phyloP scores from a whole-genome alignment of 257 asterid genomes.

The Ligustrum vulgare region DNA sequence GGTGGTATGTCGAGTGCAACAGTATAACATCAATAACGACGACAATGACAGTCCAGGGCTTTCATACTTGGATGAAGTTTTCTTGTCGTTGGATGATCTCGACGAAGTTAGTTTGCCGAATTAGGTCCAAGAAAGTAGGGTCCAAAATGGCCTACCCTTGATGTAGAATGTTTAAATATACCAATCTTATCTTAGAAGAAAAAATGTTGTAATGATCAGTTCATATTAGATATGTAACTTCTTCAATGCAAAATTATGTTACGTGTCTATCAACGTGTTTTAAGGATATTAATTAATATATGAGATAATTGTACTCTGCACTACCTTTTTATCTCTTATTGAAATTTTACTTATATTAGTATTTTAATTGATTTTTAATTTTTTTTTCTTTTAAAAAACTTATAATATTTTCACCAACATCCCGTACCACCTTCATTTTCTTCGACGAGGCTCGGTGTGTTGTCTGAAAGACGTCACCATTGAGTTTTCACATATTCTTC shows the following conservation, averaged over 20 bases:
- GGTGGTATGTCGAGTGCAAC: constrained; percentile 89
- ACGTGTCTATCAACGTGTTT: neutral
- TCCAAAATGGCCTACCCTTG: neutral
- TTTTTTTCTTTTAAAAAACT: too few relatives aligned
- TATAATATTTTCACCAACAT: too few relatives aligned
- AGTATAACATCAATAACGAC: constrained; percentile 39
- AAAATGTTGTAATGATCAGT: neutral
- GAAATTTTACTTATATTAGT: too few relatives aligned
- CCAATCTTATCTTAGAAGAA: neutral
- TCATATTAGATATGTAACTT: neutral
- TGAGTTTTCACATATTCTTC: too few relatives aligned
- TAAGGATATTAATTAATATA: too few relatives aligned
- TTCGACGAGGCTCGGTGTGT: too few relatives aligned
- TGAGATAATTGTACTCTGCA: too few relatives aligned
- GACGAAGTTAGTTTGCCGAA: constrained; percentile 34
- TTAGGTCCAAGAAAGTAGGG: neutral
- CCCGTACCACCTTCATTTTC: too few relatives aligned
- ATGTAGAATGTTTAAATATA: neutral
- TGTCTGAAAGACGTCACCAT: too few relatives aligned
- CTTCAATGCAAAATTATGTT: neutral
- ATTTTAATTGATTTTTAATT: too few relatives aligned
- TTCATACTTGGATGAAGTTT: constrained; percentile 59
- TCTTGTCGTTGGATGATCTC: constrained; percentile 53
- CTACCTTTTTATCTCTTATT: too few relatives aligned
- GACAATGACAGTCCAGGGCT: constrained; percentile 46